A percentile compares a stretch with the other conserved stretches of the same genome.
phyloP scores from a whole-genome alignment of 192 early-diverging fungal genomes.

The Coemansia sp. region DNA sequence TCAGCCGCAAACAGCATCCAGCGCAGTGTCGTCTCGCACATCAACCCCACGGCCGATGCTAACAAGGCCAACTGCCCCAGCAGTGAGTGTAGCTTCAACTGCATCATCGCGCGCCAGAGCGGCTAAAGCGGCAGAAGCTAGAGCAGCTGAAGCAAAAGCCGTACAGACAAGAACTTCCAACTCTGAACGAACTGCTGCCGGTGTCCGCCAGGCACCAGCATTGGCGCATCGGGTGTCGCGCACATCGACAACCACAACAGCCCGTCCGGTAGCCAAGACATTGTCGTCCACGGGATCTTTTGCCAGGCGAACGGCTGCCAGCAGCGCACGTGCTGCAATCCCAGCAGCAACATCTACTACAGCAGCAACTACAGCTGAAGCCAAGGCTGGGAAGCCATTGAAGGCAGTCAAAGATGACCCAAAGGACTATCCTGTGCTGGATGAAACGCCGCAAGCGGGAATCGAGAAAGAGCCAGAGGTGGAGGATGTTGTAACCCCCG shows the following conservation, averaged over 20 bases:
- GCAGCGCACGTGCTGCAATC: background rate
- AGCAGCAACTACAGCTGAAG: background rate
- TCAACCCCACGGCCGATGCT: background rate
- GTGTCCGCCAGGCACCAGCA: no score
- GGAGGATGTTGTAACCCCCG: background rate
- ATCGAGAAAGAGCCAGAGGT: background rate
- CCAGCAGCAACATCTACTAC: background rate
- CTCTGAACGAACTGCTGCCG: background rate
- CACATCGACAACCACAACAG: background rate
- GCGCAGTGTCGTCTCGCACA: slow-evolving; percentile 11
- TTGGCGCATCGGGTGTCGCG: background rate
- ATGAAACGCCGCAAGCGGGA: background rate
- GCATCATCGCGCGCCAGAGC: slow-evolving; percentile 36
- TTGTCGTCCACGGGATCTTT: background rate
- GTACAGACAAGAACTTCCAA: background rate
- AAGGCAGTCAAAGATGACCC: background rate
- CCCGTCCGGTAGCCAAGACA: background rate
- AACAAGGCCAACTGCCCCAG: slow-evolving; percentile 2
- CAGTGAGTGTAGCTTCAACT: slow-evolving; percentile 13
- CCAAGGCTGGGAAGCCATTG: background rate
- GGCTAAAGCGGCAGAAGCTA: slow-evolving; percentile 26
- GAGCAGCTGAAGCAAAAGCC: slow-evolving; percentile 1
- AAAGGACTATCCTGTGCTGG: background rate
- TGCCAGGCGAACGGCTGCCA: slow-evolving; percentile 2
- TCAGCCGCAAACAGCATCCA: slow-evolving; percentile 6